Conservation (phyloP, 176 grass and related monocot species). For the bread wheat (Triticum aestivum) region IWGSC_CS_RefSeq_v2.1 NC_057806.1:678123717-678124216, state of each 20-base stretch:
- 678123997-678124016: not conserved
- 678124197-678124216: slow-evolving; percentile 39
- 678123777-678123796: not conserved
- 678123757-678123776: not conserved
- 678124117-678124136: not conserved
- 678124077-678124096: too few relatives aligned
- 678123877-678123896: not conserved
- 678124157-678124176: not conserved
- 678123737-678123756: too few relatives aligned
- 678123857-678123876: not conserved
- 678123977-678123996: not conserved
- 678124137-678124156: not conserved
- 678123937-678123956: not conserved
- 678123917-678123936: not conserved
- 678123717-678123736: too few relatives aligned
- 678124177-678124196: slow-evolving; percentile 40
- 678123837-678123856: not conserved
- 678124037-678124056: not conserved
- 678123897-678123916: not conserved
- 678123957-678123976: not conserved
- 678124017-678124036: not conserved
- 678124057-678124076: not conserved
- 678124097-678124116: not conserved
- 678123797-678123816: not conserved
- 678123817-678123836: not conserved